These are phyloP conservation scores for Lippia alba DNA, from an alignment of 305 asterid species.

Conservation along the genomic window DNA sequence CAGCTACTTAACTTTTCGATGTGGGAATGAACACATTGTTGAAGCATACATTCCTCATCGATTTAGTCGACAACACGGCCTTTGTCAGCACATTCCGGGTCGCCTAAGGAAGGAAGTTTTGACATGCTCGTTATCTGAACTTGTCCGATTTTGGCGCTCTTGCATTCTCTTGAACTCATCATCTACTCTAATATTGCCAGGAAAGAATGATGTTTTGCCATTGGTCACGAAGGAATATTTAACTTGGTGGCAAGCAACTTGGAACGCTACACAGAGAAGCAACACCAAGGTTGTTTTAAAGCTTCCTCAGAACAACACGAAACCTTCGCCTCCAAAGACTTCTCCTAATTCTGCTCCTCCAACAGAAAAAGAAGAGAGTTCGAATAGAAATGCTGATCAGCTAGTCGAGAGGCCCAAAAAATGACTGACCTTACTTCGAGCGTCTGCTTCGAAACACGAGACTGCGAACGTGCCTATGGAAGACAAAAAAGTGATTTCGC, in stretches of 20 bases:
- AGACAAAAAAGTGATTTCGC: background rate
- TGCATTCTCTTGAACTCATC: background rate
- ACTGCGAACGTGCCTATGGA: too few species aligned
- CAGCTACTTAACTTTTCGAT: background rate
- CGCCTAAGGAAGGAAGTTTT: background rate
- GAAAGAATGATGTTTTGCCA: too few species aligned
- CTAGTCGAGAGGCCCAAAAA: too few species aligned
- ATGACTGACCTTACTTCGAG: too few species aligned
- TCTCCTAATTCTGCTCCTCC: too few species aligned
- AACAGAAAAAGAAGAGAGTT: too few species aligned
- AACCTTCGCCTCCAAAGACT: too few species aligned
- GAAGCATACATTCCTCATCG: background rate
- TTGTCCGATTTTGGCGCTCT: background rate
- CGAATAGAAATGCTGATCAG: too few species aligned
- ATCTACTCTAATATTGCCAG: background rate
- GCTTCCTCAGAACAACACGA: background rate
- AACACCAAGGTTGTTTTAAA: background rate
- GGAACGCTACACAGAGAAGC: background rate
- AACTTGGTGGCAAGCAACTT: background rate
- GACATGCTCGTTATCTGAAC: background rate
- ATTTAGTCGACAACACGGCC: background rate
- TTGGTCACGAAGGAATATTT: background rate
- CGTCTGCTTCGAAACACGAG: too few species aligned
- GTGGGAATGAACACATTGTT: background rate
- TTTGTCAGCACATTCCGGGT: background rate